Evolutionary conservation across 202 grass and related monocot species (phyloP).

Genomic region (Zoysia matrella): DNA sequence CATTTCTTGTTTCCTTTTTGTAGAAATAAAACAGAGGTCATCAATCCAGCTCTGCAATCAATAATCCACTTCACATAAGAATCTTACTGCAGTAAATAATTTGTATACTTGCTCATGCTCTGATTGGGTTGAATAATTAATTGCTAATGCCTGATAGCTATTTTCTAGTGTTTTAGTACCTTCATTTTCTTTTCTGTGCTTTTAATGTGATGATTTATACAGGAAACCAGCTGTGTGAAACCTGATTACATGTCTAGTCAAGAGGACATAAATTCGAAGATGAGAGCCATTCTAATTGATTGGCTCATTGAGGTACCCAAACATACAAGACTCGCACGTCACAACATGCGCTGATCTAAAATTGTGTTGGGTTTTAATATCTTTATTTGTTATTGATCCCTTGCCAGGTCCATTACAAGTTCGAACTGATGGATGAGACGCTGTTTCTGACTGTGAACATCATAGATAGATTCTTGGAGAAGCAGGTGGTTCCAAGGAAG

Average conservation of each 20-base stretch:
- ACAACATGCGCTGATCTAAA: not conserved
- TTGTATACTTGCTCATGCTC: not conserved
- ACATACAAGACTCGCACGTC: not conserved
- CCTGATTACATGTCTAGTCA: slow-evolving; percentile 75
- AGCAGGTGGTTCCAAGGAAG: slow-evolving; percentile 64
- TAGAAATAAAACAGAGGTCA: not conserved
- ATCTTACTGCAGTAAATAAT: not conserved
- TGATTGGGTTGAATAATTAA: not conserved
- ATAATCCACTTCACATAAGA: not conserved
- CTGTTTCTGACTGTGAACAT: slow-evolving; percentile 70
- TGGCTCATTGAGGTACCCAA: slow-evolving; percentile 79
- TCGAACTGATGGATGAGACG: slow-evolving; percentile 85
- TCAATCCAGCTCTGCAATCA: slow-evolving; percentile 18
- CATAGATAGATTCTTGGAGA: slow-evolving; percentile 51
- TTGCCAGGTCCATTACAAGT: slow-evolving; percentile 81
- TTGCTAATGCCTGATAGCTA: not conserved
- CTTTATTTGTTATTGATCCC: slow-evolving; percentile 11
- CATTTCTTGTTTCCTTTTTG: not conserved
- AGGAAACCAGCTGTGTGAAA: slow-evolving; percentile 60
- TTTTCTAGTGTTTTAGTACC: not conserved
- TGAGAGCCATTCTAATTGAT: slow-evolving; percentile 82
- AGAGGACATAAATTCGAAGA: slow-evolving; percentile 76
- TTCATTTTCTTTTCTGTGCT: slow-evolving; percentile 16
- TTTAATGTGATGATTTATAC: slow-evolving; percentile 28
- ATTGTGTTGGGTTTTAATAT: not conserved